Evolutionary conservation across 1,284 basidiomycete genomes (phyloP).

Genomic region (Trichosporon coremiiforme): DNA sequence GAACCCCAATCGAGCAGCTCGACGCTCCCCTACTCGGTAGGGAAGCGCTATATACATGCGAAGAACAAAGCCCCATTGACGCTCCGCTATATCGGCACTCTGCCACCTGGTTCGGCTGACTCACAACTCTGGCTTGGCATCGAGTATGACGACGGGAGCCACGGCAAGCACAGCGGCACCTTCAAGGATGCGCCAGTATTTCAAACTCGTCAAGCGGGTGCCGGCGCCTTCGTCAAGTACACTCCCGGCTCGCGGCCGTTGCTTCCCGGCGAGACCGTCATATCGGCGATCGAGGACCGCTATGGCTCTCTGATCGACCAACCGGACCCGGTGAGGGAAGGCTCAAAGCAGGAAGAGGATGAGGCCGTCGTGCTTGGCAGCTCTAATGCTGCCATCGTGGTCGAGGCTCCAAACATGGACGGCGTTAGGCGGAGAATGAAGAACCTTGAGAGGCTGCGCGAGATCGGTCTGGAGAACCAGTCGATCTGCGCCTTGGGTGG

Average conservation of each 20-base stretch:
- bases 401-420: slow-evolving; percentile 81
- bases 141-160: slow-evolving; percentile 84
- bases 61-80: slow-evolving; percentile 45
- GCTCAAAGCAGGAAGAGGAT: slow-evolving; percentile 56
- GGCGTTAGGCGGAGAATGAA: slow-evolving; percentile 73
- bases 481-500: slow-evolving; percentile 61
- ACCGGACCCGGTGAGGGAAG: slow-evolving; percentile 4
- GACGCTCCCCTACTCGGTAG: slow-evolving; percentile 25
- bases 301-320: slow-evolving; percentile 59
- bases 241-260: slow-evolving; percentile 15
- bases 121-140: slow-evolving; percentile 75
- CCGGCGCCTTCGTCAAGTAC: slow-evolving; percentile 52
- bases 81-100: slow-evolving; percentile 47
- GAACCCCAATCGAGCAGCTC: not conserved
- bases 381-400: slow-evolving; percentile 75
- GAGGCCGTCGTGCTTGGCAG: slow-evolving; percentile 69
- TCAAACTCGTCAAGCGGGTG: slow-evolving; percentile 43
- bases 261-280: slow-evolving; percentile 68
- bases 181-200: slow-evolving; percentile 82
- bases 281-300: slow-evolving; percentile 71
- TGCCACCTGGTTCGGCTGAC: slow-evolving; percentile 28
- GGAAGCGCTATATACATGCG: slow-evolving; percentile 44
- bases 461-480: slow-evolving; percentile 75
- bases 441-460: slow-evolving; percentile 67
- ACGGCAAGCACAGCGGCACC: slow-evolving; percentile 84